Conservation (phyloP, 208 protist genomes). For the Acanthamoeba sp. region DNA sequence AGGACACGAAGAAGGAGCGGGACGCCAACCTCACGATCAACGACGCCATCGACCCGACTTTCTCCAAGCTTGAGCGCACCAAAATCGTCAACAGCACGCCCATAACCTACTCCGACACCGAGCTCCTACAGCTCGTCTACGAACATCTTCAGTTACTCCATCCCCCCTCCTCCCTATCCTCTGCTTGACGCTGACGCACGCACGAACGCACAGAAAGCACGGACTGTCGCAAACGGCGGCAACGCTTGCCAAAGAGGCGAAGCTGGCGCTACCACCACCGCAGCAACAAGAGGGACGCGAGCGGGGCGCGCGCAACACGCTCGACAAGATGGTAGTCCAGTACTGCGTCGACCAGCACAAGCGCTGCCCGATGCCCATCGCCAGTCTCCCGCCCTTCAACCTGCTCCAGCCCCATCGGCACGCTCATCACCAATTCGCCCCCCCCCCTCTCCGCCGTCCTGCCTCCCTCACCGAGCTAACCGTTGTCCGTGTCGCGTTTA, state of each 20-base stretch:
- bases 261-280: neutral
- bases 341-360: slow-evolving; percentile 79
- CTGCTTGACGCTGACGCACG: neutral
- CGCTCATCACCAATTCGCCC: neutral
- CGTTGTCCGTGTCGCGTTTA: neutral
- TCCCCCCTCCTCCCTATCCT: neutral
- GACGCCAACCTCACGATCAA: slow-evolving; percentile 29
- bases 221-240: slow-evolving; percentile 70
- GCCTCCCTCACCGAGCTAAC: too few relatives aligned
- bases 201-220: slow-evolving; percentile 22
- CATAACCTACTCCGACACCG: slow-evolving; percentile 78
- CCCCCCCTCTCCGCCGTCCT: neutral
- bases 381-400: slow-evolving; percentile 71
- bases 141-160: slow-evolving; percentile 68
- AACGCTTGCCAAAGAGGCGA: slow-evolving; percentile 56
- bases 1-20: slow-evolving; percentile 52
- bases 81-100: slow-evolving; percentile 76
- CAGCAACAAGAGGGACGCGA: neutral
- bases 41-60: slow-evolving; percentile 78
- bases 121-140: slow-evolving; percentile 81
- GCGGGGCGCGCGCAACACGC: neutral
- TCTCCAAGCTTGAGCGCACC: slow-evolving; percentile 76
- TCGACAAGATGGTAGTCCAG: slow-evolving; percentile 79
- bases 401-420: slow-evolving; percentile 69
- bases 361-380: slow-evolving; percentile 76